These are phyloP conservation scores for Zopfochytrium polystomum DNA, from an alignment of 371 early-diverging fungal species.

Conservation along the genomic window DNA sequence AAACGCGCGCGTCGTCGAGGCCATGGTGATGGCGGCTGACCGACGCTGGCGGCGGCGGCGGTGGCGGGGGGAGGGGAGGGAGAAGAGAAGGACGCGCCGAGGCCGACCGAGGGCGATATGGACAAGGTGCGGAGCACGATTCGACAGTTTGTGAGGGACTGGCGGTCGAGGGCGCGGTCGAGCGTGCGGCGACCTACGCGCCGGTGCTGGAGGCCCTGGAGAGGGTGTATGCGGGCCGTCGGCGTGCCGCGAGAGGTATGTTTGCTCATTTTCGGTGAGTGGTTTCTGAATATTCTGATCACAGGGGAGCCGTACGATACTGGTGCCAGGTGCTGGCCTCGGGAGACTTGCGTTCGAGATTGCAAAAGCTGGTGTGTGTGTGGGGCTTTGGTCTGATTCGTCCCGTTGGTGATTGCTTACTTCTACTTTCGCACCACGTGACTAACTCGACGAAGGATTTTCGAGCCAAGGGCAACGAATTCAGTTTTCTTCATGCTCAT, in stretches of 20 bases:
- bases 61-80: conserved; percentile 23
- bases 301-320: conserved; percentile 58
- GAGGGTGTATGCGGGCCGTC: conserved; percentile 39
- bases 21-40: conserved; percentile 29
- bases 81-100: conserved; percentile 22
- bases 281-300: conserved; percentile 11
- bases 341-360: conserved; percentile 87
- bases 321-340: conserved; percentile 90
- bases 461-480: conserved; percentile 49
- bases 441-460: conserved; percentile 65
- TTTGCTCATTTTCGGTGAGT: neutral
- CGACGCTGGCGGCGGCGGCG: neutral
- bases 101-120: conserved; percentile 56
- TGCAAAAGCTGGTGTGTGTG: conserved; percentile 55
- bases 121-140: conserved; percentile 76
- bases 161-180: conserved; percentile 70
- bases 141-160: conserved; percentile 90
- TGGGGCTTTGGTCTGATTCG: too few relatives aligned
- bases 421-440: conserved; percentile 22
- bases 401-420: neutral
- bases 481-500: conserved; percentile 63
- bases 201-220: conserved; percentile 77
- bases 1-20: conserved; percentile 6
- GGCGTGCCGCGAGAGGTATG: conserved; percentile 4
- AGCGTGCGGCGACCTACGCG: conserved; percentile 74